Percentiles rank a stretch among this genome's conserved stretches.
phyloP scores from a whole-genome alignment of 2,329 filamentous ascomycete genomes.

The Sporothrix curviconia region DNA sequence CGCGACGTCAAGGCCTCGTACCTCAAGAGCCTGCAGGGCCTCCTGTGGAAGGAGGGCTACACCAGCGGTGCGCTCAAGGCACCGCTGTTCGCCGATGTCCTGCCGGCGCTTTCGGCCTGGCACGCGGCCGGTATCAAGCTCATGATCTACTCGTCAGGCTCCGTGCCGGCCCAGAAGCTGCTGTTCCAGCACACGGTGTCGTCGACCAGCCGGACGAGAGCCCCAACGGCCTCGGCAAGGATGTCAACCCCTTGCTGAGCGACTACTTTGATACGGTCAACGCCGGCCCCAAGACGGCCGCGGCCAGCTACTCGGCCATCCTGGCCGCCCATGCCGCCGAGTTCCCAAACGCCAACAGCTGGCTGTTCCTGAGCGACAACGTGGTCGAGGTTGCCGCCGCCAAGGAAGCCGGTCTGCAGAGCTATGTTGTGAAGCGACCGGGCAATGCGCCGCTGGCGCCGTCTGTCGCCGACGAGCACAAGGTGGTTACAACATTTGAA shows the following conservation, averaged over 20 bases:
- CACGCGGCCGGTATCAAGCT: conserved; percentile 48
- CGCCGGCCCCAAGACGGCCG: conserved; percentile 66
- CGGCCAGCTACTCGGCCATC: conserved; percentile 61
- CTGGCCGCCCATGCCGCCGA: conserved; percentile 27
- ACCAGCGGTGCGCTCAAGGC: conserved; percentile 61
- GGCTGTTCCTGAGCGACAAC: conserved; percentile 79
- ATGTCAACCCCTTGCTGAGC: conserved; percentile 52
- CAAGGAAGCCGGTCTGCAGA: conserved; percentile 55
- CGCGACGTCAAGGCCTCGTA: conserved; percentile 70
- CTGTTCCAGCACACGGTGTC: conserved; percentile 63
- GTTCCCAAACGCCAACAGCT: conserved; percentile 43
- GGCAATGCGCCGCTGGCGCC: conserved; percentile 60
- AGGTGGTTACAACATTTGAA: conserved; percentile 28
- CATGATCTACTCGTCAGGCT: conserved; percentile 77
- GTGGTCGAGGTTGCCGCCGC: conserved; percentile 62
- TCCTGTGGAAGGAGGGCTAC: conserved; percentile 73
- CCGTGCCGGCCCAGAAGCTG: conserved; percentile 72
- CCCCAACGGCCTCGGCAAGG: conserved; percentile 36
- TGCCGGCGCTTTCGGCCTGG: conserved; percentile 56
- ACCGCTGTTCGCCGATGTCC: conserved; percentile 68
- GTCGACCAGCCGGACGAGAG: background rate
- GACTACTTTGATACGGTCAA: conserved; percentile 77
- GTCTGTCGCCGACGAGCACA: conserved; percentile 27
- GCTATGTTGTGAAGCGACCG: conserved; percentile 56
- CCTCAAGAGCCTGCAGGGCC: conserved; percentile 72